Percentiles rank a stretch among this genome's conserved stretches.
Evolutionary conservation across 805 yeast genomes (phyloP).

Genomic region (Peterozyma xylosa): DNA sequence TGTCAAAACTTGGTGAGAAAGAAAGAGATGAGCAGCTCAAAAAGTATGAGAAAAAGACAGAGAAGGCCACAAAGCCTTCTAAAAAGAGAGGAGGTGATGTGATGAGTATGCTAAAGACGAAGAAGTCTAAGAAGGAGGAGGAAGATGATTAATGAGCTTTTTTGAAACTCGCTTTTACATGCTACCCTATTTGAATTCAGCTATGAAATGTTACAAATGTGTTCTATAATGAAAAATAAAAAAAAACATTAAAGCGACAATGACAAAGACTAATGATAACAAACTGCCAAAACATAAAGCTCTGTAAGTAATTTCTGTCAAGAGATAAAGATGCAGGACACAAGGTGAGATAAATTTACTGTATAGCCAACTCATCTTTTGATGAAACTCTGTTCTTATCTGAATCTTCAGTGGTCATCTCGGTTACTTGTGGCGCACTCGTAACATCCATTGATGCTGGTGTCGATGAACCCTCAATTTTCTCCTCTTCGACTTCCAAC

Average conservation of each 20-base stretch:
- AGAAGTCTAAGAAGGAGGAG: constrained; percentile 1
- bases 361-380: not conserved
- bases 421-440: constrained; percentile 10
- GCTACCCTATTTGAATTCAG: no score
- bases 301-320: constrained; percentile 6
- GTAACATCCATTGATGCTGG: constrained; percentile 5
- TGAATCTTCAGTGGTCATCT: constrained; percentile 9
- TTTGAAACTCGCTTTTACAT: no score
- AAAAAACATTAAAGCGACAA: no score
- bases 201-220: no score
- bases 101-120: not conserved
- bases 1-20: constrained; percentile 54
- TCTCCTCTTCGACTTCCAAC: not conserved
- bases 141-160: no score
- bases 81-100: constrained; percentile 12
- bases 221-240: no score
- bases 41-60: constrained; percentile 51
- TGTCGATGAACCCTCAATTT: not conserved
- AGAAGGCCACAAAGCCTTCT: constrained; percentile 8
- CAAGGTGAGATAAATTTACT: constrained; percentile 2
- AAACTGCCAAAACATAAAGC: no score
- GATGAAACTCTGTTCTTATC: constrained; percentile 11
- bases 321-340: no score
- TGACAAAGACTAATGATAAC: no score
- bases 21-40: constrained; percentile 65